Conservation (phyloP, 192 early-diverging fungal species). For the Lobosporangium transversale region DNA sequence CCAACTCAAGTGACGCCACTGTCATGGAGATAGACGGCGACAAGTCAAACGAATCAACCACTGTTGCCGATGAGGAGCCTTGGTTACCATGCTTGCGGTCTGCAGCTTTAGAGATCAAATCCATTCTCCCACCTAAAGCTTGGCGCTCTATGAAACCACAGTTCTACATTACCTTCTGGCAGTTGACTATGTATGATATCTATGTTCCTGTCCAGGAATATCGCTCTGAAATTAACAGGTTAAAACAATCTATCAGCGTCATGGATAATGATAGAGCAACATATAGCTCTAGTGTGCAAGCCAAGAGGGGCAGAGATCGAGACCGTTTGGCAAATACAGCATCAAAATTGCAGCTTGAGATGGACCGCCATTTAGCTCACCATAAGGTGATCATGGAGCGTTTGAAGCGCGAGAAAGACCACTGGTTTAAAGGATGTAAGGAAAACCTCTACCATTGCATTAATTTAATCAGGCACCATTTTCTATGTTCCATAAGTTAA, state of each 20-base stretch:
- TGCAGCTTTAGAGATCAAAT: constrained; percentile 26
- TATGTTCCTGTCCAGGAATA: constrained; percentile 72
- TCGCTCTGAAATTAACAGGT: constrained; percentile 62
- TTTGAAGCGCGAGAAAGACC: constrained; percentile 55
- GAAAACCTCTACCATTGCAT: background rate
- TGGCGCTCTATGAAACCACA: constrained; percentile 64
- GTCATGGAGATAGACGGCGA: constrained; percentile 3
- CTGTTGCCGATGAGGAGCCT: background rate
- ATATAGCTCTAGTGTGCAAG: constrained; percentile 11
- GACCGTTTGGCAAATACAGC: constrained; percentile 26
- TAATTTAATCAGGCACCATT: background rate
- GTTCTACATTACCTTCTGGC: constrained; percentile 87
- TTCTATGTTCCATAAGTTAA: background rate
- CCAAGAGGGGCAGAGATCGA: constrained; percentile 25
- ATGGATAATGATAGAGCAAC: constrained; percentile 23
- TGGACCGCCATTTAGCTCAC: constrained; percentile 59
- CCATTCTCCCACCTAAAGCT: constrained; percentile 50
- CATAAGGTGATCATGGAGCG: constrained; percentile 36
- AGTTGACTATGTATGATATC: constrained; percentile 79
- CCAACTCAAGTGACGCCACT: background rate
- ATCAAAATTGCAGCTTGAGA: constrained; percentile 44
- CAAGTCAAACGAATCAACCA: background rate
- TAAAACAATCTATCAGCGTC: constrained; percentile 35
- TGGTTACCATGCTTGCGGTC: constrained; percentile 54
- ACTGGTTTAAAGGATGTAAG: constrained; percentile 60